Percentiles rank a stretch among this genome's conserved stretches.
phyloP scores from a whole-genome alignment of 2,329 filamentous ascomycete species.

The Talaromyces sp. region DNA sequence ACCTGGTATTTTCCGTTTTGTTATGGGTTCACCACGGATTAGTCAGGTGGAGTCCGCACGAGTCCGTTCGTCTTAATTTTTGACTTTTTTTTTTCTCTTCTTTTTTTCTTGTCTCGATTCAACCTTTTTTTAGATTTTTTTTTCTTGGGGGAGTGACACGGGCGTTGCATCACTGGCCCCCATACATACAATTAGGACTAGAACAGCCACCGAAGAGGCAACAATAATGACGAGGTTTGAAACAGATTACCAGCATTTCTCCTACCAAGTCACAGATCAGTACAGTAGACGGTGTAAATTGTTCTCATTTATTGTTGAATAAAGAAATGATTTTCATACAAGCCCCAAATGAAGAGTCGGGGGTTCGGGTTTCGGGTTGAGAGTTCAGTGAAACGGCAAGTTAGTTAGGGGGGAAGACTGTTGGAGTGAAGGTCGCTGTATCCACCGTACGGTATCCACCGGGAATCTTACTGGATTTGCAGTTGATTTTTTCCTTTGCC shows the following conservation, averaged over 20 bases:
- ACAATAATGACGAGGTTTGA: not conserved
- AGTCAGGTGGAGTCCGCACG: constrained; percentile 21
- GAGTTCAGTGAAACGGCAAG: constrained; percentile 2
- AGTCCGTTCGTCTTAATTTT: constrained; percentile 16
- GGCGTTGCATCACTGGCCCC: constrained; percentile 25
- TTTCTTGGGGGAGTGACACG: constrained; percentile 21
- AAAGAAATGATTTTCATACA: too few species aligned
- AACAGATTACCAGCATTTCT: not conserved
- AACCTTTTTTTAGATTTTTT: constrained; percentile 21
- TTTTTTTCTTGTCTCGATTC: not conserved
- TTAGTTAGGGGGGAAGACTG: too few species aligned
- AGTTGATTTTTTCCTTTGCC: not conserved
- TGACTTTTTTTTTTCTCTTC: constrained; percentile 4
- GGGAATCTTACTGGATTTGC: too few species aligned
- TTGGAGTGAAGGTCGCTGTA: too few species aligned
- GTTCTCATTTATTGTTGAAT: too few species aligned
- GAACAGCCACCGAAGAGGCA: not conserved
- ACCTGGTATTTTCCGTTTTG: constrained; percentile 2
- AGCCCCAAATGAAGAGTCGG: too few species aligned
- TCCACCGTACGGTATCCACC: too few species aligned
- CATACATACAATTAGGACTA: not conserved
- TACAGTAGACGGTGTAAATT: too few species aligned
- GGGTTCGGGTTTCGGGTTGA: constrained; percentile 9
- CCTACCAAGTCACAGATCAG: too few species aligned
- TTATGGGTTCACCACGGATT: constrained; percentile 5